phyloP scores from a whole-genome alignment of 2,329 filamentous ascomycete genomes.

The Elsinoe necatrix region DNA sequence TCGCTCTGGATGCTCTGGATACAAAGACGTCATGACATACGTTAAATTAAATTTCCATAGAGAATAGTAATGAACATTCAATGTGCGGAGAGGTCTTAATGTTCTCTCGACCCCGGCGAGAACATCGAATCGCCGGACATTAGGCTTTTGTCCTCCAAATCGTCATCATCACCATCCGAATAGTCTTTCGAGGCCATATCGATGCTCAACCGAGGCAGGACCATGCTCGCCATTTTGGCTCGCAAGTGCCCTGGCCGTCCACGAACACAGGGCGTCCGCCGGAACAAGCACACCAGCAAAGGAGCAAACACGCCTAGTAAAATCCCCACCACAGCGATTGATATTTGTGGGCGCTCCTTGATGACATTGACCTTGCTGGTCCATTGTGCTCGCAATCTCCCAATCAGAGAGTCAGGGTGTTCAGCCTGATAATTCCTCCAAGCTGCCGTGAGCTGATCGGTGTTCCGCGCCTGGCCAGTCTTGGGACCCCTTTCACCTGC shows the following conservation, averaged over 20 bases:
- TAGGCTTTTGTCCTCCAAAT: background rate
- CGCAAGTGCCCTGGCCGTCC: background rate
- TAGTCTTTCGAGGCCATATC: background rate
- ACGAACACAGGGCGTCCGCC: background rate
- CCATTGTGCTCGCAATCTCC: background rate
- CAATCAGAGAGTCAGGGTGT: background rate
- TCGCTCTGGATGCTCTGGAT: no score
- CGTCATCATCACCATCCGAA: background rate
- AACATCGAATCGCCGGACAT: background rate
- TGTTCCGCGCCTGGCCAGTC: background rate
- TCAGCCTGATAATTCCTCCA: background rate
- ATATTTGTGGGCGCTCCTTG: background rate
- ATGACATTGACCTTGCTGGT: background rate
- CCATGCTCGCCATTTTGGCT: background rate
- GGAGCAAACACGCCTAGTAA: background rate
- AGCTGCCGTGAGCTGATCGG: background rate
- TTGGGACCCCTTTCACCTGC: background rate
- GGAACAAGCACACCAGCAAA: background rate
- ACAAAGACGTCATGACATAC: background rate
- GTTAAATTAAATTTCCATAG: no score
- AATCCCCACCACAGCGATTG: background rate
- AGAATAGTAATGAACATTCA: no score
- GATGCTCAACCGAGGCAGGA: background rate
- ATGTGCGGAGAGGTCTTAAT: no score
- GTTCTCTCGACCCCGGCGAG: no score